These are phyloP conservation scores for Termitomyces sp. DNA, from an alignment of 768 basidiomycete genomes.

Conservation along the genomic window DNA sequence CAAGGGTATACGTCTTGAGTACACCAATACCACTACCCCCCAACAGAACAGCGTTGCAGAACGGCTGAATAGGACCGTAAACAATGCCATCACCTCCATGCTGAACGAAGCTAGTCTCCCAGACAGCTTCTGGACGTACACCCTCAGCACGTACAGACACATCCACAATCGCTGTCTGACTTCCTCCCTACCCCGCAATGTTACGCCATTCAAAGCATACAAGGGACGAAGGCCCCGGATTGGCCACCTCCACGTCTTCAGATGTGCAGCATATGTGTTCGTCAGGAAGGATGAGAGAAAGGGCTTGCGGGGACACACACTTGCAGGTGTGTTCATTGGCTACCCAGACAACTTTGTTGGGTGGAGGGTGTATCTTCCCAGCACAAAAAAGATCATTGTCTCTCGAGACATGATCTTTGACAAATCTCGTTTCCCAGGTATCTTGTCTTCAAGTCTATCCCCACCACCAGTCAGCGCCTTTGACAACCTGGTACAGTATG, in stretches of 20 bases:
- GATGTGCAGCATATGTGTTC: conserved; percentile 31
- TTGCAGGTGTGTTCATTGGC: conserved; percentile 27
- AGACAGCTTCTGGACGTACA: not conserved
- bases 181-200: too few relatives aligned
- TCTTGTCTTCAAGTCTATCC: not conserved
- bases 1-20: not conserved
- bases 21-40: not conserved
- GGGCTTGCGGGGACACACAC: conserved; percentile 17
- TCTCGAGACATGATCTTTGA: conserved; percentile 26
- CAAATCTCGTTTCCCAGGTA: conserved; percentile 25
- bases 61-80: not conserved
- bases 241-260: conserved; percentile 26
- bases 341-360: conserved; percentile 22
- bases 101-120: not conserved
- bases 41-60: conserved; percentile 5
- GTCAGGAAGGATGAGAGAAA: conserved; percentile 26
- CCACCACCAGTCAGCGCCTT: not conserved
- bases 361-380: conserved; percentile 25
- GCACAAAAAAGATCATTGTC: conserved; percentile 16
- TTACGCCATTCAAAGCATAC: too few relatives aligned
- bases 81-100: not conserved
- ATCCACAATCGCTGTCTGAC: too few relatives aligned
- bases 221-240: not conserved
- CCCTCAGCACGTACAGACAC: not conserved
- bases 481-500: not conserved